Conservation (phyloP, 1,284 basidiomycete species). For the Calocybe gambosa region DNA sequence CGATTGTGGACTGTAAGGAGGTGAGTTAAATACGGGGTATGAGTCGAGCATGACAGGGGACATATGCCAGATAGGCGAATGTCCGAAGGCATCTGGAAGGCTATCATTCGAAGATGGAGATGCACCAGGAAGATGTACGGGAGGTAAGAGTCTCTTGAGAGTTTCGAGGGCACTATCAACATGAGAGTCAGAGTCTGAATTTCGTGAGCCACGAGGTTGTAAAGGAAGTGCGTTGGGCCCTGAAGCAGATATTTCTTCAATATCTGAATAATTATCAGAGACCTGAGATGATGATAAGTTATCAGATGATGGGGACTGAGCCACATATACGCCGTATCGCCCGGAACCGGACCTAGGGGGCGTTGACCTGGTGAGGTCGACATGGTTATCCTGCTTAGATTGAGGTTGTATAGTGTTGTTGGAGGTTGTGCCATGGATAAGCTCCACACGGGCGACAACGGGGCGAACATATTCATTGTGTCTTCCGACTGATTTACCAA, state of each 20-base stretch:
- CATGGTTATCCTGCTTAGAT: slow-evolving; percentile 11
- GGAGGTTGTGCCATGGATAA: slow-evolving; percentile 33
- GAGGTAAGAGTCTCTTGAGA: slow-evolving; percentile 22
- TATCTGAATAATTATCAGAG: slow-evolving; percentile 46
- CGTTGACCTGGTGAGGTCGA: slow-evolving; percentile 14
- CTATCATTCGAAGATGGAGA: neutral
- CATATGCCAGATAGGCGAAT: neutral
- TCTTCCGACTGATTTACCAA: slow-evolving; percentile 65
- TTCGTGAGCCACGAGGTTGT: slow-evolving; percentile 12
- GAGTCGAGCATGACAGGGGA: neutral
- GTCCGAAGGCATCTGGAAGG: neutral
- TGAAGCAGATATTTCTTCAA: slow-evolving; percentile 41
- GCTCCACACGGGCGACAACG: slow-evolving; percentile 50
- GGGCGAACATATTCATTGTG: slow-evolving; percentile 53
- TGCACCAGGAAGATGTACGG: slow-evolving; percentile 11
- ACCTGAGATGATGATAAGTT: slow-evolving; percentile 32
- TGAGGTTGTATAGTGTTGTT: slow-evolving; percentile 22
- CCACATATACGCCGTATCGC: slow-evolving; percentile 46
- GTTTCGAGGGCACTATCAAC: slow-evolving; percentile 20
- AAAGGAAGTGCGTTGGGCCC: slow-evolving; percentile 18
- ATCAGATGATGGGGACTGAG: slow-evolving; percentile 38
- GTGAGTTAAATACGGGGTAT: slow-evolving; percentile 6
- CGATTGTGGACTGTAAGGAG: slow-evolving; percentile 12
- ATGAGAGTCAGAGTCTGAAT: slow-evolving; percentile 12
- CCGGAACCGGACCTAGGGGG: slow-evolving; percentile 22